Base-by-base conservation (phyloP, 2,329 filamentous ascomycete genomes). In the Monilinia aucupariae region DNA sequence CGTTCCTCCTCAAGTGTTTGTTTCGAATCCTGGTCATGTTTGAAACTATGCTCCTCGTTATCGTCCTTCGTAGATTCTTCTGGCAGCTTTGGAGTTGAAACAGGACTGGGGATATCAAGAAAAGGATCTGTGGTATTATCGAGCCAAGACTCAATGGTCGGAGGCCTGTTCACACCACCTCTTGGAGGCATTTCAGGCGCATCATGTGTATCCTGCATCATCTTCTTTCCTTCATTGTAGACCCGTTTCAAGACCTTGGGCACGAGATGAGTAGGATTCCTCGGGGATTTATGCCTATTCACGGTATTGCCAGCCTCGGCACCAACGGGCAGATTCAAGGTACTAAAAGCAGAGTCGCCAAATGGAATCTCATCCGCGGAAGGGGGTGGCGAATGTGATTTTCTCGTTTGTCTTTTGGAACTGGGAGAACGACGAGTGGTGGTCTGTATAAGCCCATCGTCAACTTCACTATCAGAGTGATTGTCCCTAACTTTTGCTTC, bases 281-380 rank as follows among this genome's bases (percentile, higher is more conserved):
- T 77, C 52, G 83, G 81, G n/a, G 72, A 68, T n/a, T 65, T 68
- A n/a, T 70, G 59, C 32, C 47, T 65, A 9, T 79, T 74, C 68
- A 82, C 82, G 68, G 83, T 82, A 63, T 77, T 79, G 34, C 75
- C 74, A n/a, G 78, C 75, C 60, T 81, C 76, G 7, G 78, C 78
- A 25, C 78, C 77, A 0, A 81, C 70, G 0, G 84, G 79, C 1
- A 87, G 73, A 60, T 87, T 84, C 8, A 87, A 76, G 68, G 84
- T 84, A 67, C 83, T 87, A 68, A 88, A 87, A n/a, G 85, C 85
- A 22, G 85, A 87, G 66, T 83, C 82, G 7, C 85, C 85, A 71
- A 86, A 81, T 0, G 85, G 84, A 55, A 87, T 83, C 45, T 87
- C 84, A 20, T 82, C 83, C 41, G 86, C 71, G 2, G 82, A 81